Conservation (phyloP, 176 grass and related monocot species). For the Saccharum officinarum region DNA sequence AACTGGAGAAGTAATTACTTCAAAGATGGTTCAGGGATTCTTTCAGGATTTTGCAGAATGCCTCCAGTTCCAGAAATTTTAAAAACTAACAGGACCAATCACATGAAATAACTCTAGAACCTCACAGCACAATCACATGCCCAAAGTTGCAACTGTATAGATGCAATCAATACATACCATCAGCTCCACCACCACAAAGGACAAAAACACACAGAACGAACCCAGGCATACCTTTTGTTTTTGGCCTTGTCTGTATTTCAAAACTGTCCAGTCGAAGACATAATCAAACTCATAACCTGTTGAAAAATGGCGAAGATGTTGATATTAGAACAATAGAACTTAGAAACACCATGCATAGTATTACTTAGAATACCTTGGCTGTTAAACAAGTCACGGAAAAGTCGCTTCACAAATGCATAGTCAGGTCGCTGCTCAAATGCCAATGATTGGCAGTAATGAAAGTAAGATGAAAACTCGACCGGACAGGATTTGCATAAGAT, state of each 20-base stretch:
- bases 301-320: conserved; percentile 28
- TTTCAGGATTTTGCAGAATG: conserved; percentile 3
- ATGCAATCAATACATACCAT: background rate
- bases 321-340: conserved; percentile 14
- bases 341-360: conserved; percentile 1
- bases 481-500: conserved; percentile 91
- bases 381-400: conserved; percentile 80
- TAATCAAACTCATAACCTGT: conserved; percentile 93
- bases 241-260: conserved; percentile 84
- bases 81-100: background rate
- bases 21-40: background rate
- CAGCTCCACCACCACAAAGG: background rate
- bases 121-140: background rate
- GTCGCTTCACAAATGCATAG: conserved; percentile 90
- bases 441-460: conserved; percentile 93
- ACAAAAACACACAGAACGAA: background rate
- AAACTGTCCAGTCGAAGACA: conserved; percentile 92
- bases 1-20: background rate
- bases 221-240: conserved; percentile 43
- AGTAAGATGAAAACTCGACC: conserved; percentile 92
- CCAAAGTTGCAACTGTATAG: background rate
- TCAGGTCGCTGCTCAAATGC: conserved; percentile 97
- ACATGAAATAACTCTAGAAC: background rate
- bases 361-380: conserved; percentile 64
- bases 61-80: conserved; percentile 1